These are phyloP conservation scores for Aspergillus coremiiformis DNA, from an alignment of 495 filamentous ascomycete genomes.

Conservation along the genomic window DNA sequence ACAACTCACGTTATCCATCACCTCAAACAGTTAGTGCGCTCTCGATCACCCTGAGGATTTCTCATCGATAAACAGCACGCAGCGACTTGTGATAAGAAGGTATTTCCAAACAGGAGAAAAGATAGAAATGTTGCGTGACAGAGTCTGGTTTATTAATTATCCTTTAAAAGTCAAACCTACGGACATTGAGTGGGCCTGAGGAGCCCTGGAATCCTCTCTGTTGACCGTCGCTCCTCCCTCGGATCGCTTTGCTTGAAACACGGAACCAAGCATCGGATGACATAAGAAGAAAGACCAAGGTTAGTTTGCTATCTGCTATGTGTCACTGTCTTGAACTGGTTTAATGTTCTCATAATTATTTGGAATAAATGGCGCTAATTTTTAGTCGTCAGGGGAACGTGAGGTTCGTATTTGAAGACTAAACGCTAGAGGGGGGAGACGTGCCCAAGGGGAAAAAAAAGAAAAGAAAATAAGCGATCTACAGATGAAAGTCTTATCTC, in stretches of 20 bases:
- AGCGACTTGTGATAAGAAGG: neutral
- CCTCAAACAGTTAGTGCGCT: neutral
- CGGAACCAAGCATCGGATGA: slow-evolving; percentile 14
- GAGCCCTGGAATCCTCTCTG: slow-evolving; percentile 6
- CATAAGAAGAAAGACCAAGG: slow-evolving; percentile 15
- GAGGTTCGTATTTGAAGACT: neutral
- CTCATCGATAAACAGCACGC: neutral
- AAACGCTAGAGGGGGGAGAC: neutral
- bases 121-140: neutral
- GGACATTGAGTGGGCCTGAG: slow-evolving; percentile 10
- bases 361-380: neutral
- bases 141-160: neutral
- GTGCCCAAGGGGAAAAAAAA: too few species aligned
- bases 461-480: slow-evolving; percentile 1
- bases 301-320: neutral
- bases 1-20: slow-evolving; percentile 2
- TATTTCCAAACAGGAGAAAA: neutral
- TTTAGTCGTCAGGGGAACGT: neutral
- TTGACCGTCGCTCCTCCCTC: slow-evolving; percentile 5
- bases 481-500: slow-evolving; percentile 5
- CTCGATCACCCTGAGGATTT: neutral
- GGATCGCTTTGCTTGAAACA: slow-evolving; percentile 11
- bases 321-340: neutral
- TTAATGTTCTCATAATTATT: neutral
- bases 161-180: slow-evolving; percentile 1